Evolutionary conservation across 2,329 filamentous ascomycete genomes (phyloP).

Genomic region (Helicocarpus griseus): DNA sequence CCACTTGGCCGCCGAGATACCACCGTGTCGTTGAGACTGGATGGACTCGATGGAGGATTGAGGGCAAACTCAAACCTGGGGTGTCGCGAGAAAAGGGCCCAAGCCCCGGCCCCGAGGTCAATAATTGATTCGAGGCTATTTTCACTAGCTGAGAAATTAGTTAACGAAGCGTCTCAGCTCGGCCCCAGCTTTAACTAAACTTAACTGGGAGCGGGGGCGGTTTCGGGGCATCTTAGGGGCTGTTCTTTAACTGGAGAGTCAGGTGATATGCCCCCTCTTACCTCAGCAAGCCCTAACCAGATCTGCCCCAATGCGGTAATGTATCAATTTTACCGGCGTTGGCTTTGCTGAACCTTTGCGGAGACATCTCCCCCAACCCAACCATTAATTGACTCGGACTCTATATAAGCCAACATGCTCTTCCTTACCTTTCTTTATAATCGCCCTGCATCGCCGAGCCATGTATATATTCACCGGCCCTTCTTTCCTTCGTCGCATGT

Average conservation of each 20-base stretch:
- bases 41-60: too few relatives aligned
- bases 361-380: background rate
- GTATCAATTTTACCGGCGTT: background rate
- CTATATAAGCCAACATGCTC: slow-evolving; percentile 1
- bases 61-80: background rate
- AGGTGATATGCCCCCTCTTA: background rate
- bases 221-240: background rate
- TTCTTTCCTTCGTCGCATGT: slow-evolving; percentile 2
- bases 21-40: background rate
- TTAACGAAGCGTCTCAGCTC: background rate
- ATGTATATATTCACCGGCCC: slow-evolving; percentile 4
- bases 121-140: background rate
- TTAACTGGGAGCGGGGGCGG: background rate
- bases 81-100: background rate
- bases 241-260: background rate
- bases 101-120: background rate
- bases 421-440: background rate
- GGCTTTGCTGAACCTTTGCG: background rate
- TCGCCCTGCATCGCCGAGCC: background rate
- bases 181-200: background rate
- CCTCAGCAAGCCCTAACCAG: too few relatives aligned
- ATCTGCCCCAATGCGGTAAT: too few relatives aligned
- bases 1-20: background rate
- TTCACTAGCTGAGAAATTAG: background rate
- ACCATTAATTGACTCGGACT: background rate